Percentiles rank a stretch among this genome's conserved stretches.
phyloP scores from a whole-genome alignment of 371 early-diverging fungal genomes.

The Syncephalastrum monosporum region DNA sequence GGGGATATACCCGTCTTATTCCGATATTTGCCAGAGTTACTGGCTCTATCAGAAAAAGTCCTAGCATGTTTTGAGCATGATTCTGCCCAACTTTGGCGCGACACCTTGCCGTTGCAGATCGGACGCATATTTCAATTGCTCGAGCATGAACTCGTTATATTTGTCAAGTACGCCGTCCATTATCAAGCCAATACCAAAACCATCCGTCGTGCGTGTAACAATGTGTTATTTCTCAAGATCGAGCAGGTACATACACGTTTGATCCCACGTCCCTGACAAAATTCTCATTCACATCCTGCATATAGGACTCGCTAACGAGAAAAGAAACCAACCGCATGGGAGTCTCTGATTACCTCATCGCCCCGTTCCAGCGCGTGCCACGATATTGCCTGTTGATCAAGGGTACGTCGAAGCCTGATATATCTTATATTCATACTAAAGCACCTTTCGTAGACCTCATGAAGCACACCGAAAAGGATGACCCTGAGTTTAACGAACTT shows the following conservation, averaged over 20 bases:
- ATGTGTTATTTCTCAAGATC: conserved; percentile 39
- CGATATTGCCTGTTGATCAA: conserved; percentile 45
- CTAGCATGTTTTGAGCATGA: conserved; percentile 16
- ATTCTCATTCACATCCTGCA: background rate
- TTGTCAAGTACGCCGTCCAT: conserved; percentile 46
- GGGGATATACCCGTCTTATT: conserved; percentile 38
- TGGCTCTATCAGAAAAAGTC: conserved; percentile 30
- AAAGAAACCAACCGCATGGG: conserved; percentile 45
- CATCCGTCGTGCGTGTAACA: conserved; percentile 39
- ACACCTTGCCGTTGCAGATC: conserved; percentile 13
- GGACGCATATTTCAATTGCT: conserved; percentile 28
- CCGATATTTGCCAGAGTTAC: conserved; percentile 34
- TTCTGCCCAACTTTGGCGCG: conserved; percentile 16
- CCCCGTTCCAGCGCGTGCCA: conserved; percentile 46
- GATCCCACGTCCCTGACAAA: background rate
- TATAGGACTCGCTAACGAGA: conserved; percentile 35
- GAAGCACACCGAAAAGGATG: conserved; percentile 27
- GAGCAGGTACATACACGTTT: conserved; percentile 29
- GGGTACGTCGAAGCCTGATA: conserved; percentile 20
- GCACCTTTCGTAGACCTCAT: conserved; percentile 25
- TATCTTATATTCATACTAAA: background rate
- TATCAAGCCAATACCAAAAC: conserved; percentile 37
- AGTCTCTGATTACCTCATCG: conserved; percentile 45
- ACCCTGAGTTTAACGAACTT: conserved; percentile 22
- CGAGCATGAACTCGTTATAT: conserved; percentile 31